Conservation (phyloP, 306 rosid species). For the Oemleria cerasiformis region DNA sequence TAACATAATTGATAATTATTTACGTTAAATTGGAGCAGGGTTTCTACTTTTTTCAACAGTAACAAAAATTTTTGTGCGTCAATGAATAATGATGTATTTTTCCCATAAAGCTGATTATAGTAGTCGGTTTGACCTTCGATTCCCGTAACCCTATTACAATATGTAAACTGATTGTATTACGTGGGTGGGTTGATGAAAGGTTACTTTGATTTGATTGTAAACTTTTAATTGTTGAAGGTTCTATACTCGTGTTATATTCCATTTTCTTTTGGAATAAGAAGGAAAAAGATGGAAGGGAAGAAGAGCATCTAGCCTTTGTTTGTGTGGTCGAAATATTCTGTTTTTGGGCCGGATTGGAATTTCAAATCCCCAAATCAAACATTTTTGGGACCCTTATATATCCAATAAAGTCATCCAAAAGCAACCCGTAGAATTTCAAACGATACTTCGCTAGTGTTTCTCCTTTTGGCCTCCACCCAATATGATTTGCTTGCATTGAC, state of each 20-base stretch:
- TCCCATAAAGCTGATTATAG: too few relatives aligned
- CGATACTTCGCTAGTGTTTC: conserved; percentile 9
- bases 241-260: not conserved
- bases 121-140: too few relatives aligned
- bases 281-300: not conserved
- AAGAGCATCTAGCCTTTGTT: conserved; percentile 7
- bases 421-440: conserved; percentile 34
- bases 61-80: too few relatives aligned
- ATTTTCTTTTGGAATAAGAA: not conserved
- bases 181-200: not conserved
- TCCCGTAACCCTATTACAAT: not conserved
- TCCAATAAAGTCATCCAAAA: conserved; percentile 38
- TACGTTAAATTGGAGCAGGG: too few relatives aligned
- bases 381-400: conserved; percentile 22
- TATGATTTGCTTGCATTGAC: not conserved
- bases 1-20: too few relatives aligned
- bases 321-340: conserved; percentile 29
- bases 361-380: conserved; percentile 28
- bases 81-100: too few relatives aligned
- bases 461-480: conserved; percentile 20
- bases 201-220: not conserved
- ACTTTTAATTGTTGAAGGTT: conserved; percentile 11
- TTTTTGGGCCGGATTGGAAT: not conserved
- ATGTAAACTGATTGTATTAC: not conserved
- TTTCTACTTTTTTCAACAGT: too few relatives aligned